These are phyloP conservation scores for Plectosphaerella plurivora DNA, from an alignment of 2,329 filamentous ascomycete species.

Conservation along the genomic window DNA sequence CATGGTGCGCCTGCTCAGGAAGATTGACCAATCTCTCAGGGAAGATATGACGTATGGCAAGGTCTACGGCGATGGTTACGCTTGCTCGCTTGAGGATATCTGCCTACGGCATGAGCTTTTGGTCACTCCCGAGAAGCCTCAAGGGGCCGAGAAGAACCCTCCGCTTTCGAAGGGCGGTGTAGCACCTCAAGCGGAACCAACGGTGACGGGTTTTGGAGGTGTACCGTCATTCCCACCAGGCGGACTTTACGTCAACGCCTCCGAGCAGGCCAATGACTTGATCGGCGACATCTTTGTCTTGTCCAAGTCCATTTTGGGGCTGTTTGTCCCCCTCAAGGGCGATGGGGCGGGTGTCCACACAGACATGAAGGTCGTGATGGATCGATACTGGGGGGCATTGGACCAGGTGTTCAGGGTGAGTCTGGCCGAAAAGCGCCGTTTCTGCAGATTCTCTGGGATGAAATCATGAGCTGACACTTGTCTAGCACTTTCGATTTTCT, in stretches of 20 bases:
- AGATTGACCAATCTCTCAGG: neutral
- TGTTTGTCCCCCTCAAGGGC: neutral
- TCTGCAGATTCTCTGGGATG: neutral
- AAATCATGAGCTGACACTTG: neutral
- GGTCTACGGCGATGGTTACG: neutral
- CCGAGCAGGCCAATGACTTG: neutral
- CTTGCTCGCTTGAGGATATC: neutral
- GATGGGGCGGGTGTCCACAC: neutral
- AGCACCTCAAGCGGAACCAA: too few species aligned
- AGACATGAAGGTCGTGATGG: neutral
- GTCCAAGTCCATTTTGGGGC: neutral
- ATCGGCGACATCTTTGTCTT: neutral
- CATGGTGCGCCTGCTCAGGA: neutral
- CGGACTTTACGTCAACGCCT: neutral
- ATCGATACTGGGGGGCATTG: slow-evolving; percentile 1
- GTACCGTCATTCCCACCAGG: neutral
- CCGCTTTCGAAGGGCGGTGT: too few species aligned
- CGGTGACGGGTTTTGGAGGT: too few species aligned
- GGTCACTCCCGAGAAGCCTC: neutral
- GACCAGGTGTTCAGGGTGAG: slow-evolving; percentile 2
- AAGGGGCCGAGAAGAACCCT: neutral
- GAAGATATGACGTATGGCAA: neutral
- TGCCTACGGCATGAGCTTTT: neutral
- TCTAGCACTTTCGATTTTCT: neutral
- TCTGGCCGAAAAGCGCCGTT: neutral